These are phyloP conservation scores for Pelargonium cotyledonis DNA, from an alignment of 441 rosid species.

Conservation along the genomic window DNA sequence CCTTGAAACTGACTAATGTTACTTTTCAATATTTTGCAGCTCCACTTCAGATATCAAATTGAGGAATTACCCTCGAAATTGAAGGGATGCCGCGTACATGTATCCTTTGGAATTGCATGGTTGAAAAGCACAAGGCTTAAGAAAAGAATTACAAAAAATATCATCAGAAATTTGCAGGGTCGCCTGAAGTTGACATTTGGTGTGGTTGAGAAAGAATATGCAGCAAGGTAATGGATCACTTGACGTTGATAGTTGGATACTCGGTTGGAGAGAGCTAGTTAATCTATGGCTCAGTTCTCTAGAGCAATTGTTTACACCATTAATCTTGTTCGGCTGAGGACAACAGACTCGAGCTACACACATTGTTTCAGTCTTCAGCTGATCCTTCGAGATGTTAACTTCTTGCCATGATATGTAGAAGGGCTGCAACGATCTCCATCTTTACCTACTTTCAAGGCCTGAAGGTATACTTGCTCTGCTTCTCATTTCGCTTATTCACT, in stretches of 20 bases:
- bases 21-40: slow-evolving; percentile 35
- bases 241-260: background rate
- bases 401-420: background rate
- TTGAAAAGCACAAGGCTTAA: slow-evolving; percentile 71
- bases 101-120: slow-evolving; percentile 74
- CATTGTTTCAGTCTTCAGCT: background rate
- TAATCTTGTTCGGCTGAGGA: background rate
- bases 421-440: background rate
- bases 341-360: slow-evolving; percentile 4
- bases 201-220: slow-evolving; percentile 65
- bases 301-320: background rate
- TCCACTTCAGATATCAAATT: slow-evolving; percentile 73
- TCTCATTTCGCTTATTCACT: background rate
- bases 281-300: background rate
- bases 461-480: no score
- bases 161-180: slow-evolving; percentile 52
- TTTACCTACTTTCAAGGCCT: no score
- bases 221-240: slow-evolving; percentile 30
- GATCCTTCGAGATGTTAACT: background rate
- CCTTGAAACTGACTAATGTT: slow-evolving; percentile 9
- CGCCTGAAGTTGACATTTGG: slow-evolving; percentile 58
- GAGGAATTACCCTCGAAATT: slow-evolving; percentile 58
- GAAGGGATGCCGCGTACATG: slow-evolving; percentile 50
- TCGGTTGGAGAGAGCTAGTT: slow-evolving; percentile 11
- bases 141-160: slow-evolving; percentile 70